Evolutionary conservation across 768 basidiomycete species (phyloP).

Genomic region (Lactarius evosmus): DNA sequence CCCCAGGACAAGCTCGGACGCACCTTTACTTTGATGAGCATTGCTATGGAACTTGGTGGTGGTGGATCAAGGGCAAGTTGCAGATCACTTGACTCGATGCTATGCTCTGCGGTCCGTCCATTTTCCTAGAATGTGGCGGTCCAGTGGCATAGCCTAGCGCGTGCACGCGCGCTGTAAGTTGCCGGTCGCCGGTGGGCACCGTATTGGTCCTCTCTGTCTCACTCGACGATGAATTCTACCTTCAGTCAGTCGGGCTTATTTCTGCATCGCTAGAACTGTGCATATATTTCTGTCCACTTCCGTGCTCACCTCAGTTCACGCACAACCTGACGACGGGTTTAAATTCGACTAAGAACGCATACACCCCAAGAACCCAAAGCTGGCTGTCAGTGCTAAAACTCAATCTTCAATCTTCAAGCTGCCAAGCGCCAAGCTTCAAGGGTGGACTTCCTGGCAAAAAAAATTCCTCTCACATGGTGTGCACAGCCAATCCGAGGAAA

Average conservation of each 20-base stretch:
- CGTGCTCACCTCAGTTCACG: too few species aligned
- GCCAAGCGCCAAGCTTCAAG: neutral
- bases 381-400: too few species aligned
- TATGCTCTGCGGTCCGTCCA: neutral
- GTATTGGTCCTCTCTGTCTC: neutral
- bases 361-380: too few species aligned
- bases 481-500: neutral
- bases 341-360: too few species aligned
- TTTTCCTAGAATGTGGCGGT: too few species aligned
- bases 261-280: neutral
- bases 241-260: neutral
- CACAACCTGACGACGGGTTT: too few species aligned
- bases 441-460: neutral
- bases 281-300: too few species aligned
- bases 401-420: too few species aligned
- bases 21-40: constrained; percentile 93
- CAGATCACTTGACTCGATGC: neutral
- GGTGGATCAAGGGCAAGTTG: neutral
- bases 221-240: too few species aligned
- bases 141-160: neutral
- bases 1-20: constrained; percentile 18
- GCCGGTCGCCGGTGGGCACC: too few species aligned
- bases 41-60: too few species aligned
- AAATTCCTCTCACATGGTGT: neutral
- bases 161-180: too few species aligned